These are phyloP conservation scores for Paragyromitra xinjiangensis DNA, from an alignment of 495 filamentous ascomycete species.

Conservation along the genomic window DNA sequence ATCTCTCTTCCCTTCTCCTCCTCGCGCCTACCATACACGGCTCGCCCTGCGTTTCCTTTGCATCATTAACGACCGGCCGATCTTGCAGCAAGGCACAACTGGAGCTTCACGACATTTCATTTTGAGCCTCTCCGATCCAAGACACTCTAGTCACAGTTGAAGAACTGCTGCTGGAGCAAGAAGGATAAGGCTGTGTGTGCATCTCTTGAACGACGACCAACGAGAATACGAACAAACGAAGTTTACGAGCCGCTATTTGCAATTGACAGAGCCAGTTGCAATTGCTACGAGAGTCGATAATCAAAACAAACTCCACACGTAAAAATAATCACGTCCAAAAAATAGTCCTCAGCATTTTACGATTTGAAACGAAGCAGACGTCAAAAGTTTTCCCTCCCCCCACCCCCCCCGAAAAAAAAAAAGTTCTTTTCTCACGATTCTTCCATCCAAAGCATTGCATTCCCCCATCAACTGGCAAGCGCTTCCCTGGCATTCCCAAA, in stretches of 20 bases:
- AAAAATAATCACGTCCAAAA: constrained; percentile 52
- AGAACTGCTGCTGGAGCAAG: constrained; percentile 52
- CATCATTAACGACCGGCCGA: constrained; percentile 57
- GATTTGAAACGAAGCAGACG: constrained; percentile 68
- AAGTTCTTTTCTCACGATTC: constrained; percentile 48
- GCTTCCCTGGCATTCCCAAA: constrained; percentile 37
- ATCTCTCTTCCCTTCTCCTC: constrained; percentile 54
- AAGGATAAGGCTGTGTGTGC: constrained; percentile 56
- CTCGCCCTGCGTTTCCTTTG: constrained; percentile 59
- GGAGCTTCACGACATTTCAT: constrained; percentile 57
- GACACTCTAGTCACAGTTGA: constrained; percentile 54
- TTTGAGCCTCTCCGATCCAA: constrained; percentile 56
- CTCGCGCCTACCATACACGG: constrained; percentile 59
- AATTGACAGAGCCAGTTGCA: constrained; percentile 52
- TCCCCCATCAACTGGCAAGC: constrained; percentile 35
- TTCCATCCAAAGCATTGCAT: constrained; percentile 51
- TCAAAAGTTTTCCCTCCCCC: constrained; percentile 56
- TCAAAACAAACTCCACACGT: constrained; percentile 43
- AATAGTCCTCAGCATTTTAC: constrained; percentile 60
- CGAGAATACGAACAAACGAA: constrained; percentile 56
- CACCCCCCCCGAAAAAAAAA: neutral
- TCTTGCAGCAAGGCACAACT: constrained; percentile 56
- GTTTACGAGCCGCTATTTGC: constrained; percentile 54
- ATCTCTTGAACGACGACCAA: constrained; percentile 57
- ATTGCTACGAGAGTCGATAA: constrained; percentile 46